Base-by-base conservation (phyloP, 805 yeast genomes). In the Maudiozyma saulgeensis region DNA sequence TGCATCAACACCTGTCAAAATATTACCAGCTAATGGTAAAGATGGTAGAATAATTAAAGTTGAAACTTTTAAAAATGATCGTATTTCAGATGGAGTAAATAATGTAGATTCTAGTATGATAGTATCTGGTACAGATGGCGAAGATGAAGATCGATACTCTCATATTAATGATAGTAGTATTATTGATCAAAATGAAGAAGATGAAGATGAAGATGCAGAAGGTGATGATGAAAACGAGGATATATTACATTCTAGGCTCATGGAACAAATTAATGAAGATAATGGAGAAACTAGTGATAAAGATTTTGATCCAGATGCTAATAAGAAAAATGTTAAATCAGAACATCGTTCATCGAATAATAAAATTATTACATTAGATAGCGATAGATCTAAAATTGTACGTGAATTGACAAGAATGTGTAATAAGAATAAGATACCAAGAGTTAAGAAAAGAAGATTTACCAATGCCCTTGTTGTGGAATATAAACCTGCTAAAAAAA, bases 391-490 rank as follows among this genome's bases (percentile, higher is more conserved):
- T 8, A 56, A 52, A 35, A 65, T 65, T 31, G 53, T 57, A 11
- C 56, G 59, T 28, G 69, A 65, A 45, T 50, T 65, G 47, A 53
- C 56, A 13, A 59, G 60, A 49, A 57, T 63, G 63, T 56, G 57
- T 41, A 59, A 59, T 35, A 64, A 62, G 48, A 63, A 58, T 48
- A 56, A 56, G 43, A 53, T 53, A 23, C 62, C 53, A 43, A 62
- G 60, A 49, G 56, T 53, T 16, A 64, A 61, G 50, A 66, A 66
- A 51, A 62, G 69, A 49, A 59, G 62, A 44, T 64, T 62, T 48
- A 63, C 68, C 2, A 65, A 62, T 46, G 56, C 62, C 26, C 55
- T 58, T 12, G 59, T 66, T 16, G 49, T 53, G n/a, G 64, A 63
- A 7, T 60, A 61, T 44, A 50, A 46, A 40, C 59, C 58, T 13